Evolutionary conservation across 148 eudicot species (phyloP).

Genomic region (Spergularia bocconei): DNA sequence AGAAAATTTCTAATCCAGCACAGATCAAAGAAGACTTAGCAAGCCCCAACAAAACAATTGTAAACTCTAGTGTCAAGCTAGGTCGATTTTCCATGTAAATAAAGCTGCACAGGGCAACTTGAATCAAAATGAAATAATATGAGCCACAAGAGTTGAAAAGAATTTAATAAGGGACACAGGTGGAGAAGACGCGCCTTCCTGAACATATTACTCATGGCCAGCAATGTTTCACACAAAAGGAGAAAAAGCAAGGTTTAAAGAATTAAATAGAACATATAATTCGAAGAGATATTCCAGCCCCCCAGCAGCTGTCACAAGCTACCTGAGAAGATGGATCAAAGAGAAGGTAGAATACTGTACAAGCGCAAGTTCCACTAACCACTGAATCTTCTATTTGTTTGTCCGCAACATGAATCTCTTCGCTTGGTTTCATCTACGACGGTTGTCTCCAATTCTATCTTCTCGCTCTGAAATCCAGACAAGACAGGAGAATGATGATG

Average conservation of each 20-base stretch:
- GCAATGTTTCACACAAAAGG: background rate
- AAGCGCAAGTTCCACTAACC: conserved; percentile 52
- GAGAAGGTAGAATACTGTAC: conserved; percentile 4
- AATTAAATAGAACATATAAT: background rate
- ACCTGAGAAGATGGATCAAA: background rate
- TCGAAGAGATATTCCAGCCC: background rate
- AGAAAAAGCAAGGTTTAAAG: background rate
- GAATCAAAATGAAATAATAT: conserved; percentile 1
- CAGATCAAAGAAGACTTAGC: background rate
- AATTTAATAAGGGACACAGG: background rate
- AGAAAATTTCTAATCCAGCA: background rate
- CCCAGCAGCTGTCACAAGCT: background rate
- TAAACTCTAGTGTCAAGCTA: background rate
- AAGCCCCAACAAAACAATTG: background rate
- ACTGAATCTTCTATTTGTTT: conserved; percentile 86
- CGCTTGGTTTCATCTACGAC: conserved; percentile 96
- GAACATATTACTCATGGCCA: conserved; percentile 1
- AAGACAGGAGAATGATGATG: background rate
- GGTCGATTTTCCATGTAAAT: background rate
- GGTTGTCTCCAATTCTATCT: conserved; percentile 92
- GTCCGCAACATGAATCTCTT: conserved; percentile 87
- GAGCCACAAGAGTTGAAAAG: background rate
- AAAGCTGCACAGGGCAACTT: background rate
- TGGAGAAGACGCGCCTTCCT: background rate
- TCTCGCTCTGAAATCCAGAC: conserved; percentile 62